Conservation (phyloP, 495 filamentous ascomycete species). For the Durotheca rogersii region DNA sequence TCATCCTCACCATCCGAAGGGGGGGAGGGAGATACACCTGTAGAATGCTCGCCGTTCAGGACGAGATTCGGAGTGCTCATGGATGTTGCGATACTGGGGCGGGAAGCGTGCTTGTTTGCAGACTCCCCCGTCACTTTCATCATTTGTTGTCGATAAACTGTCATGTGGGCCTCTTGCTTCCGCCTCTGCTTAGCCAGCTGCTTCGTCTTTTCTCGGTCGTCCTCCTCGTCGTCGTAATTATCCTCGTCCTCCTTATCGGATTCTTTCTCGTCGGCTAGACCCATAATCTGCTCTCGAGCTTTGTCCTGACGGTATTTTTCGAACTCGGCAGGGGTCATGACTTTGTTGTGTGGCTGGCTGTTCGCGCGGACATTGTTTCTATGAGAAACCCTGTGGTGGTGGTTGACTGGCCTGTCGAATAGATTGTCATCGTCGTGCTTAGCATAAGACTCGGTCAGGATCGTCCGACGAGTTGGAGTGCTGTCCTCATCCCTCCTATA, state of each 20-base stretch:
- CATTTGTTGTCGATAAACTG: constrained; percentile 93
- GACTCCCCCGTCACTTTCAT: constrained; percentile 90
- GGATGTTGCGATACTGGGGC: constrained; percentile 49
- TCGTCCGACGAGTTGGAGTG: constrained; percentile 13
- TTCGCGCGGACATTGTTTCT: constrained; percentile 42
- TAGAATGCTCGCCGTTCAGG: constrained; percentile 29
- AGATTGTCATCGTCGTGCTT: constrained; percentile 50
- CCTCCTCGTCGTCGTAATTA: constrained; percentile 77
- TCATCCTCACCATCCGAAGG: constrained; percentile 64
- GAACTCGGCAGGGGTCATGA: constrained; percentile 89
- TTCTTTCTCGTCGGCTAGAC: constrained; percentile 35
- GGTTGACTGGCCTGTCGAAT: constrained; percentile 55
- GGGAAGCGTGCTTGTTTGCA: constrained; percentile 39
- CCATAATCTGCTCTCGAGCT: constrained; percentile 54
- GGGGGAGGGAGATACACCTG: constrained; percentile 32
- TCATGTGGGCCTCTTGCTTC: constrained; percentile 88
- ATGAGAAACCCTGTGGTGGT: constrained; percentile 55
- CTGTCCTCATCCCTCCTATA: constrained; percentile 42
- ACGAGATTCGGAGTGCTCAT: constrained; percentile 58
- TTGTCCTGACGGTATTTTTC: constrained; percentile 80
- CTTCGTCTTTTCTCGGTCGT: constrained; percentile 74
- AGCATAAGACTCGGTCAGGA: constrained; percentile 36
- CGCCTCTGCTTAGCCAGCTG: constrained; percentile 72
- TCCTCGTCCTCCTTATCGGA: constrained; percentile 60
- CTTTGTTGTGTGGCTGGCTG: constrained; percentile 59